Evolutionary conservation across 2,329 filamentous ascomycete species (phyloP).

Genomic region (Tolypocladium album): DNA sequence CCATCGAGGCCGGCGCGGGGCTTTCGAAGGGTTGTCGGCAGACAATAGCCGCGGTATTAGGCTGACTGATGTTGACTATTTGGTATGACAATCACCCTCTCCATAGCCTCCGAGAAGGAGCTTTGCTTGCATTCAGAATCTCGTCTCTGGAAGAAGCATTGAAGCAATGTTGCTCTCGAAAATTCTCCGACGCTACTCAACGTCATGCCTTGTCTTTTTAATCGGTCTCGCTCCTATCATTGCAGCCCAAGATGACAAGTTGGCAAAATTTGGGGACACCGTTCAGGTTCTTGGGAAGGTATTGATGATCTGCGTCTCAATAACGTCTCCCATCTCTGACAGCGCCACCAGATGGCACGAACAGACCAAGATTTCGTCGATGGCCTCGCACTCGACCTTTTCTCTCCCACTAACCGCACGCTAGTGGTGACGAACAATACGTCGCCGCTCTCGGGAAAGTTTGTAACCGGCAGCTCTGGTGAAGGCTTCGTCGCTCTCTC

Average conservation of each 20-base stretch:
- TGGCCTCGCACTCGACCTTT: conserved; percentile 19
- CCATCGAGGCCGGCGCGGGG: neutral
- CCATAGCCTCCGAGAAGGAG: no score
- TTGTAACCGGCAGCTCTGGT: conserved; percentile 17
- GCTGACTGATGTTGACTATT: neutral
- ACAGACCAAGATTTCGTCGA: conserved; percentile 20
- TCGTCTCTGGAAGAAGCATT: neutral
- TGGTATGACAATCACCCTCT: neutral
- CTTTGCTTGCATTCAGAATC: neutral
- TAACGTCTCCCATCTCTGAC: neutral
- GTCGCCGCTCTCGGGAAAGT: conserved; percentile 14
- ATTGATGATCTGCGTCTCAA: neutral
- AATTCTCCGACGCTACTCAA: neutral
- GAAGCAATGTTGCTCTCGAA: neutral
- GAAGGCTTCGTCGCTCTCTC: conserved; percentile 16
- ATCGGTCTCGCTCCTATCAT: neutral
- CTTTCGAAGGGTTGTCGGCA: no score
- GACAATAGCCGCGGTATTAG: neutral
- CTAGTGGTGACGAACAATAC: conserved; percentile 18
- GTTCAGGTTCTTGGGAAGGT: conserved; percentile 1
- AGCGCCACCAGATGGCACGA: conserved; percentile 2
- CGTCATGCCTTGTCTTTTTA: neutral
- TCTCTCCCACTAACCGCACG: conserved; percentile 19
- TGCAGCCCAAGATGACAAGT: neutral
- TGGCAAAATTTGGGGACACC: neutral